Evolutionary conservation across 192 early-diverging fungal genomes (phyloP).

Genomic region (Dissophora globulifera): DNA sequence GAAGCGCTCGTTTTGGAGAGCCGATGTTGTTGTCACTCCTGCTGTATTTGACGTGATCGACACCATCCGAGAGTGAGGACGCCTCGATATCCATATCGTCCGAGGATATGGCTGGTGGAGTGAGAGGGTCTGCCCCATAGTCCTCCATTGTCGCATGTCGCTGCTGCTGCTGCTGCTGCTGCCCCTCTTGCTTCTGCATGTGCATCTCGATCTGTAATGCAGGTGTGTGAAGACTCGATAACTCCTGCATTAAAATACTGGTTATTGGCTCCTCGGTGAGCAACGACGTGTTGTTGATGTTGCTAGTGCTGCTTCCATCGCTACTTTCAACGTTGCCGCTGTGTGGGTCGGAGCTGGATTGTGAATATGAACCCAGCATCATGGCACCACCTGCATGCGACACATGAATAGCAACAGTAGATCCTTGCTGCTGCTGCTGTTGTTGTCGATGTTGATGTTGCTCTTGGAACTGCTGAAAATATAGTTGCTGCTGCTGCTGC

Average conservation of each 20-base stretch:
- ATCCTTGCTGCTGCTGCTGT: constrained; percentile 6
- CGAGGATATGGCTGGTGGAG: constrained; percentile 8
- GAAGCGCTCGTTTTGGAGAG: no score
- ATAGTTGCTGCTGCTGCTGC: constrained; percentile 10
- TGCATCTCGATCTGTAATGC: background rate
- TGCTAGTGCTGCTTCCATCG: no score
- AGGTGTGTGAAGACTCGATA: background rate
- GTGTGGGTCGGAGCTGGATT: no score
- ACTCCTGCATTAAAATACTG: background rate
- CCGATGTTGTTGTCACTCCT: no score
- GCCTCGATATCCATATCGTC: constrained; percentile 33
- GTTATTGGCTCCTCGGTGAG: background rate
- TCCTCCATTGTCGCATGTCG: constrained; percentile 17
- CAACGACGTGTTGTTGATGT: no score
- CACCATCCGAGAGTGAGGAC: constrained; percentile 15
- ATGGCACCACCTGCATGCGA: background rate
- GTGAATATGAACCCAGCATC: background rate
- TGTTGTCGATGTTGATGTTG: constrained; percentile 2
- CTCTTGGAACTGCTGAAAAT: constrained; percentile 6
- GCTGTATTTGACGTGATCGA: no score
- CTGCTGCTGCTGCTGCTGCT: background rate
- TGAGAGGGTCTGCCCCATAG: constrained; percentile 11
- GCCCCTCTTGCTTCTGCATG: background rate
- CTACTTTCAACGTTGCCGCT: no score
- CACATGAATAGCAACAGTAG: background rate